Evolutionary conservation across 805 yeast genomes (phyloP), one percentile per base, ranked within the genome.

Genomic region (Myxozyma mucilagina): DNA sequence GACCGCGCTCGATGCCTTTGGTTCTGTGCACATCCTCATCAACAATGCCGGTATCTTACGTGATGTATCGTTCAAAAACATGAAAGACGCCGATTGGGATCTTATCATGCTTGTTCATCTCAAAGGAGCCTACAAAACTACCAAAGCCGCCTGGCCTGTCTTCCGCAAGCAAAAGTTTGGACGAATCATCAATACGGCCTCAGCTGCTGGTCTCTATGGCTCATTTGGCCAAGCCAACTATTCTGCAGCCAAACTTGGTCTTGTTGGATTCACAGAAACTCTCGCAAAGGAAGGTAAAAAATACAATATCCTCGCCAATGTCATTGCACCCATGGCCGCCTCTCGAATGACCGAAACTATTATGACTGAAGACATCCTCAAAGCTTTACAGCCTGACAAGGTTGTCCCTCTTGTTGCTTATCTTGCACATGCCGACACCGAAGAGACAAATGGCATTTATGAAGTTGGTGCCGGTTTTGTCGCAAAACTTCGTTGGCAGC

Each of bases 171-270:
- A 94, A 75, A 83, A 84, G 63, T 93, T 80, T 72, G 99, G 99
- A 66, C 82, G 98, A 69, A 82, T 93, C 69, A 76, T 93, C 70
- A 92, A 90, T 81, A 92, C 97, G n/a, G 85, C 96, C 32, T 91
- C 97, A 3, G 97, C 98, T 3, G 98, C 98, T 39, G 99, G 99
- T 24, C 80, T 93, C 67, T 93, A 87, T 74, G 99, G 99, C 64
- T 91, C 91, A 77, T 93, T 92, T 76, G 99, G 99, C 53, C 99
- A 93, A 78, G 84, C 96, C 44, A 93, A 93, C 78, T 93, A 93
- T 77, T 86, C 97, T 0, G 92, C 97, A 34, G 97, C 97, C 24
- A 93, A 93, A 75, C 78, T 89, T 64, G 98, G 89, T 16, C 78
- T 91, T 56, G 89, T 93, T 59, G 98, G 97, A 10, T 84, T 93